These are phyloP conservation scores for Candida lessepsii DNA, from an alignment of 805 yeast genomes.

Conservation along the genomic window DNA sequence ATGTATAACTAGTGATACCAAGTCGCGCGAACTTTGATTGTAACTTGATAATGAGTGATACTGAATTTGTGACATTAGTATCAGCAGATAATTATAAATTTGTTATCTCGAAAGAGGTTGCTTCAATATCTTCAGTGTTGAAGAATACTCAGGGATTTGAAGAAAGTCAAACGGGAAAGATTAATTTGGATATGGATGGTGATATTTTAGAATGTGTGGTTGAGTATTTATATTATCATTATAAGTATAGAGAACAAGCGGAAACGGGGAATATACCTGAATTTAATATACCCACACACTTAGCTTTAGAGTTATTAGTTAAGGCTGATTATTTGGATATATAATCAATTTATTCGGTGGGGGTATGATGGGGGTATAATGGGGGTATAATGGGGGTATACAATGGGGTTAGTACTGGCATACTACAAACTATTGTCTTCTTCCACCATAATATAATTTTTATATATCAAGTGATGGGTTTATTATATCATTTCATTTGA, in stretches of 20 bases:
- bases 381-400: no score
- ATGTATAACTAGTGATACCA: no score
- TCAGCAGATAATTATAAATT: conserved; percentile 71
- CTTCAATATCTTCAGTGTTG: conserved; percentile 62
- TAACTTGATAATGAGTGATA: background rate
- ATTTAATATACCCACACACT: conserved; percentile 88
- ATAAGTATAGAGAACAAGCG: conserved; percentile 58
- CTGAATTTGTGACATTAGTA: conserved; percentile 60
- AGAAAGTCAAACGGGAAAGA: conserved; percentile 58
- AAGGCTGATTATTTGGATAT: conserved; percentile 90
- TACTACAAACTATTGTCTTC: no score
- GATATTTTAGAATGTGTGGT: conserved; percentile 73
- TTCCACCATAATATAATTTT: no score
- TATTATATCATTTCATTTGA: no score
- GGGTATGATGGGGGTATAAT: background rate
- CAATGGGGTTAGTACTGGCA: no score
- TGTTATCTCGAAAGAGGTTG: conserved; percentile 68
- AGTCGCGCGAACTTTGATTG: no score
- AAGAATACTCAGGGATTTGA: conserved; percentile 51
- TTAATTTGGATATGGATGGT: conserved; percentile 66
- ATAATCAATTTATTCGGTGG: no score
- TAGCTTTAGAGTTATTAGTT: conserved; percentile 86
- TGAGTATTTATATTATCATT: conserved; percentile 78
- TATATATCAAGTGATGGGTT: no score
- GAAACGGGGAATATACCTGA: conserved; percentile 67